Conservation (phyloP, 2,329 filamentous ascomycete genomes). For the Didymella pomorum region DNA sequence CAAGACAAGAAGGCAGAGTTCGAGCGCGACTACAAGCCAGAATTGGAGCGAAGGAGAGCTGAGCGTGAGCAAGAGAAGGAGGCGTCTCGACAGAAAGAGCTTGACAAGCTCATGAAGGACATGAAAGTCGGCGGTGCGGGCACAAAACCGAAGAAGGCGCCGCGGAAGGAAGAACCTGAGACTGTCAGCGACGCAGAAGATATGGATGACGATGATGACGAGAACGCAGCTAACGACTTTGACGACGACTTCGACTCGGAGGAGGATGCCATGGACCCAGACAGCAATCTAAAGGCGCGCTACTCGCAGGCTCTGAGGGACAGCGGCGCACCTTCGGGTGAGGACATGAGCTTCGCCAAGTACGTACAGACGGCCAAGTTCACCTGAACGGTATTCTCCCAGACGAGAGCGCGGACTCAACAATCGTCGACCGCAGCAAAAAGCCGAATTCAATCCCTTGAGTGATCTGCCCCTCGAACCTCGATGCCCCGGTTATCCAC, state of each 20-base stretch:
- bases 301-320: slow-evolving; percentile 78
- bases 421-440: not conserved
- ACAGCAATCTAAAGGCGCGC: slow-evolving; percentile 73
- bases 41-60: slow-evolving; percentile 79
- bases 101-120: slow-evolving; percentile 93
- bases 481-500: slow-evolving; percentile 7
- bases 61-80: slow-evolving; percentile 80
- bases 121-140: slow-evolving; percentile 68
- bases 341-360: slow-evolving; percentile 62
- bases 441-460: not conserved
- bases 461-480: not conserved
- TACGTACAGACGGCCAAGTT: slow-evolving; percentile 55
- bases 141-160: slow-evolving; percentile 46
- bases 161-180: slow-evolving; percentile 56
- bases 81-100: slow-evolving; percentile 76
- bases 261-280: slow-evolving; percentile 63
- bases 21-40: slow-evolving; percentile 86
- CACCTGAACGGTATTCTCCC: slow-evolving; percentile 32
- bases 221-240: slow-evolving; percentile 49
- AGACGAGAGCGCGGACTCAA: not conserved
- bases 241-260: slow-evolving; percentile 63
- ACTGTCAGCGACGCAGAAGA: slow-evolving; percentile 62
- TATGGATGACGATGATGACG: slow-evolving; percentile 58
- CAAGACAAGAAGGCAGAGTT: slow-evolving; percentile 89
- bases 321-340: slow-evolving; percentile 49